Percentiles rank a stretch among this genome's conserved stretches.
Evolutionary conservation across 306 rosid genomes (phyloP).

Genomic region (Cucumis cinereus): DNA sequence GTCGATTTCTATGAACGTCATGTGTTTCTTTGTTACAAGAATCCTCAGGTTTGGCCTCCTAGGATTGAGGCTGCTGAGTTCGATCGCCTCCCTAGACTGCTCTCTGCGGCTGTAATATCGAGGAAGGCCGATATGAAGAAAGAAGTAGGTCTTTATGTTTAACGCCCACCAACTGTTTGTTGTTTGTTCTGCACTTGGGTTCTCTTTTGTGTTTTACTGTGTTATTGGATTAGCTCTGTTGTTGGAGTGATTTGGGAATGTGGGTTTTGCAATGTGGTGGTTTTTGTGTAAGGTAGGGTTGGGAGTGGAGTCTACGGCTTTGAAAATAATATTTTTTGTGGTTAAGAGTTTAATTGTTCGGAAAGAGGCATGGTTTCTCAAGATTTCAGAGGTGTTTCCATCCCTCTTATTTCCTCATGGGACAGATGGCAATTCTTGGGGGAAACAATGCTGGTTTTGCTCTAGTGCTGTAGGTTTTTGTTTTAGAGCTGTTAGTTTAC

Average conservation of each 20-base stretch:
- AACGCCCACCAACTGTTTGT: background rate
- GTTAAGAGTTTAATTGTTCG: background rate
- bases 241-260: background rate
- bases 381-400: background rate
- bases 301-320: background rate
- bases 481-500: background rate
- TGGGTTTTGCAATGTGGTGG: background rate
- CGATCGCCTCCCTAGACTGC: conserved; percentile 90
- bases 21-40: conserved; percentile 79
- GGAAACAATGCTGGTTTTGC: background rate
- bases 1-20: conserved; percentile 69
- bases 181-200: background rate
- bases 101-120: conserved; percentile 65
- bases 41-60: conserved; percentile 76
- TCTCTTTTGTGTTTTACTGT: background rate
- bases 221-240: background rate
- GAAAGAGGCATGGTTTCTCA: background rate
- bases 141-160: conserved; percentile 32
- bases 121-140: conserved; percentile 58
- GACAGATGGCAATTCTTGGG: background rate
- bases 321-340: background rate
- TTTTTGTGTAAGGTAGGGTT: background rate
- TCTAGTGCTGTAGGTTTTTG: background rate
- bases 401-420: background rate
- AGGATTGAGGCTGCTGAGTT: conserved; percentile 92